These are phyloP conservation scores for Ophiocordyceps australis DNA, from an alignment of 2,329 filamentous ascomycete genomes.

Conservation along the genomic window DNA sequence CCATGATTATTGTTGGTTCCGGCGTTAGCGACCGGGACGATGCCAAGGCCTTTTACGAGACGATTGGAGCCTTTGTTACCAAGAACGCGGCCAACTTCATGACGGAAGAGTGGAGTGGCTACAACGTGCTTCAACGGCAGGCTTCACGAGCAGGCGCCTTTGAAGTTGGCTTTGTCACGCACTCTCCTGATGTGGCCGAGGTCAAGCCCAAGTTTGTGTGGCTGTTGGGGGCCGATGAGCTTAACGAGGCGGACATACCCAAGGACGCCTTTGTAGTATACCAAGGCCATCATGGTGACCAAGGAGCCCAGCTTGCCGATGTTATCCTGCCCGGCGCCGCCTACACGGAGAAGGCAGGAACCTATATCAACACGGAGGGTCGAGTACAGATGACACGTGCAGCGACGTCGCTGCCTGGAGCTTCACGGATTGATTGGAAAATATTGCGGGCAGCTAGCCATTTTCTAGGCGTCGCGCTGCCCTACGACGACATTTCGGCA, in stretches of 20 bases:
- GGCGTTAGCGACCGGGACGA: slow-evolving; percentile 82
- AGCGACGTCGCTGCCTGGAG: slow-evolving; percentile 76
- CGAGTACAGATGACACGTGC: slow-evolving; percentile 86
- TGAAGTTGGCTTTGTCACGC: slow-evolving; percentile 85
- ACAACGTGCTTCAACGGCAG: slow-evolving; percentile 87
- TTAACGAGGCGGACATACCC: slow-evolving; percentile 69
- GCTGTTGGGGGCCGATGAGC: slow-evolving; percentile 90
- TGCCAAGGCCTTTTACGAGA: slow-evolving; percentile 85
- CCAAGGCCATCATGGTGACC: slow-evolving; percentile 95
- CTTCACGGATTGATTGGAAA: slow-evolving; percentile 94
- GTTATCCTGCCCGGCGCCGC: slow-evolving; percentile 85
- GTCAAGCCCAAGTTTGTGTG: slow-evolving; percentile 90
- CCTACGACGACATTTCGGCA: slow-evolving; percentile 82
- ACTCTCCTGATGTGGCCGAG: slow-evolving; percentile 62
- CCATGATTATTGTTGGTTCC: slow-evolving; percentile 93
- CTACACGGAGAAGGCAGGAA: slow-evolving; percentile 92
- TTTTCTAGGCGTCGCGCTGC: slow-evolving; percentile 71
- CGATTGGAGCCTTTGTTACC: slow-evolving; percentile 76
- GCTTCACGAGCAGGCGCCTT: slow-evolving; percentile 87
- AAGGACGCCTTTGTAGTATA: slow-evolving; percentile 95
- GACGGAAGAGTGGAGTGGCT: slow-evolving; percentile 88
- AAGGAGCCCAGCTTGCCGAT: slow-evolving; percentile 81
- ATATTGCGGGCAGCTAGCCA: slow-evolving; percentile 87
- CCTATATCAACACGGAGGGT: slow-evolving; percentile 95
- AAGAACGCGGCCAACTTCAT: slow-evolving; percentile 82